Evolutionary conservation across 228 moss, liverwort and hornwort genomes (phyloP), one percentile per base, ranked within the genome.

Genomic region (Sphagnum magellanicum): DNA sequence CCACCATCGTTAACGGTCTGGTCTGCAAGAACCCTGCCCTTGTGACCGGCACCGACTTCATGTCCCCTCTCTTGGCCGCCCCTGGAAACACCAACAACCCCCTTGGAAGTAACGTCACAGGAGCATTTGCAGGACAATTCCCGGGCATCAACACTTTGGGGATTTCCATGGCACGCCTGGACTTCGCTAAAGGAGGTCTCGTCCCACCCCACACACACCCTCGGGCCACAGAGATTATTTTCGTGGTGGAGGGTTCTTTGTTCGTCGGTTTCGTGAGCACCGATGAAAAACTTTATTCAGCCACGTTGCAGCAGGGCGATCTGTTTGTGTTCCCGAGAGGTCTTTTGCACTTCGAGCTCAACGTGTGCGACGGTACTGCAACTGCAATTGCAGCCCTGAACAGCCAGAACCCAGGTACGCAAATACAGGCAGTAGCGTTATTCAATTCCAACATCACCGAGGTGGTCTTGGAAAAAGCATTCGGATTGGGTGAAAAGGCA

Each of bases 281-380:
- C 6, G 64, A 10, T 12, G 64, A 47, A 5, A 64, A 7, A 49
- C 4, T 64, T 10, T 64, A 12, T 13, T 7, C 64, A 12, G 16
- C 64, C 16, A 64, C 64, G 0, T 4, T 64, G 64, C 47, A 64
- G 64, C 67, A 67, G 50, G 73, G 73, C 8, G 73, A 73, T 8
- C 66, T 65, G 10, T 73, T 64, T 32, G 59, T 73, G 14, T 73
- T 73, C 57, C 73, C 73, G 51, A 66, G 73, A 50, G 73, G 73
- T 50, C 15, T 73, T 46, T 48, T 73, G 46, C 73, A 73, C 66
- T 73, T 73, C 73, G 65, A 73, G 73, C 66, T 73, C 32, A 73
- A 73, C 57, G 64, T 64, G 6, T 50, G 57, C 0, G 49, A 3
- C 4, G 53, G 47, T 49, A 17, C 10, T 5, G 70, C 70, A 4